These are phyloP conservation scores for Ganoderma sp. DNA, from an alignment of 1,284 basidiomycete genomes.

Conservation along the genomic window DNA sequence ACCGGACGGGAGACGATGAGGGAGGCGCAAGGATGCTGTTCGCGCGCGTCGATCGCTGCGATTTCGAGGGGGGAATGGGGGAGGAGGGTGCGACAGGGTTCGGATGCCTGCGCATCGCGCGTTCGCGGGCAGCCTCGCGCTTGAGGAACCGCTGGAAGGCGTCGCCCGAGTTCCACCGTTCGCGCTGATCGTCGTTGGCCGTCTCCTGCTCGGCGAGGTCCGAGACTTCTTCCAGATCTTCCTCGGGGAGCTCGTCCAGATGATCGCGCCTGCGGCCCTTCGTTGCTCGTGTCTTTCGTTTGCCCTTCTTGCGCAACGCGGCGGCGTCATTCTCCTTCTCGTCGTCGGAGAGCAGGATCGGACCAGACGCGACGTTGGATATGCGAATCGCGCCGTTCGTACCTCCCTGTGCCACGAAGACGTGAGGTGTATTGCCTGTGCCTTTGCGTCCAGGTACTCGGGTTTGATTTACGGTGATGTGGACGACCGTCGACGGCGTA, in stretches of 20 bases:
- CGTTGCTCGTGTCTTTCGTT: background rate
- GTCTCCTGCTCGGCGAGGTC: conserved; percentile 28
- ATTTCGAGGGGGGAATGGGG: conserved; percentile 11
- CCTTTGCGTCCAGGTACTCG: conserved; percentile 58
- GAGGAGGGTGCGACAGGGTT: conserved; percentile 11
- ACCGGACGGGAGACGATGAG: background rate
- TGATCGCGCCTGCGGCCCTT: background rate
- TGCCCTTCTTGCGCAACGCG: conserved; percentile 10
- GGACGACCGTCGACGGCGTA: conserved; percentile 54
- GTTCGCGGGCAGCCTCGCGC: conserved; percentile 36
- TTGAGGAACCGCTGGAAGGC: conserved; percentile 41
- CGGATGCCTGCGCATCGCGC: conserved; percentile 23
- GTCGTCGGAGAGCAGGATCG: conserved; percentile 13
- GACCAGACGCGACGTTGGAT: conserved; percentile 31
- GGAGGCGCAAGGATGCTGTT: background rate
- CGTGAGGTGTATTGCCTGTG: conserved; percentile 59
- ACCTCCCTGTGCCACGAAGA: conserved; percentile 59
- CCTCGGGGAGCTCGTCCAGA: conserved; percentile 1
- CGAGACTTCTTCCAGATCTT: conserved; percentile 28
- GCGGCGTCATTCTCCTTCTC: conserved; percentile 17
- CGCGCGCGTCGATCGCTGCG: background rate
- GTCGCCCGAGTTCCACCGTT: conserved; percentile 39
- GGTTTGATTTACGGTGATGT: conserved; percentile 63
- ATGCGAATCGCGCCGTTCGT: conserved; percentile 34
- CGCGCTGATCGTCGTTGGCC: conserved; percentile 28